Percentiles rank a stretch among this genome's conserved stretches.
Evolutionary conservation across 1,284 basidiomycete species (phyloP).

Genomic region (Austroboletus novae-zelandiae): DNA sequence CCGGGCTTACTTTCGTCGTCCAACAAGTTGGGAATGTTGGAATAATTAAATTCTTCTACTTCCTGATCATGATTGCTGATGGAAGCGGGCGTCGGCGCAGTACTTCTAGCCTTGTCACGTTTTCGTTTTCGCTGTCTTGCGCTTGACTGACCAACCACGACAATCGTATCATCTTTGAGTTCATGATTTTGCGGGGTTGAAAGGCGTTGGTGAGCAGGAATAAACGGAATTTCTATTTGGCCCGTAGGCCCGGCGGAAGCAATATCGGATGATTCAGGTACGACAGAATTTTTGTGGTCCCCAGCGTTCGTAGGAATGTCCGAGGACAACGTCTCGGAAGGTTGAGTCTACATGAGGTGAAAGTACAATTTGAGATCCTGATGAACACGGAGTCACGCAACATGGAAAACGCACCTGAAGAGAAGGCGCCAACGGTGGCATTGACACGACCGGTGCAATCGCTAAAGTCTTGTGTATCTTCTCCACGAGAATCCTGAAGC

Average conservation of each 20-base stretch:
- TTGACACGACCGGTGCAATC: conserved; percentile 51
- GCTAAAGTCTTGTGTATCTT: conserved; percentile 54
- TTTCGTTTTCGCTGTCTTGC: conserved; percentile 62
- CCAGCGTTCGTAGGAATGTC: background rate
- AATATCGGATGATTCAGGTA: conserved; percentile 12
- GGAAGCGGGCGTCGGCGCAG: conserved; percentile 3
- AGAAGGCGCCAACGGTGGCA: conserved; percentile 16
- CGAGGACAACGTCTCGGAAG: conserved; percentile 2
- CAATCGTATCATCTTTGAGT: conserved; percentile 58
- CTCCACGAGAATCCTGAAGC: conserved; percentile 50
- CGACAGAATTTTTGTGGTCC: conserved; percentile 5
- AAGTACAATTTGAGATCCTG: conserved; percentile 1
- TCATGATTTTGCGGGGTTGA: conserved; percentile 18
- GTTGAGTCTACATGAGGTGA: conserved; percentile 9
- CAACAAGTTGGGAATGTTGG: conserved; percentile 70
- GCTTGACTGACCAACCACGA: conserved; percentile 64
- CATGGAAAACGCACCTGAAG: conserved; percentile 7
- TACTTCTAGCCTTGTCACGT: conserved; percentile 18
- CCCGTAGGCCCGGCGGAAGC: conserved; percentile 29
- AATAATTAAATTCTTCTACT: conserved; percentile 72
- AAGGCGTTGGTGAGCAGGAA: conserved; percentile 55
- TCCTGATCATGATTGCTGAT: conserved; percentile 20
- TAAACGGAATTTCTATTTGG: conserved; percentile 66
- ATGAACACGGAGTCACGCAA: background rate
- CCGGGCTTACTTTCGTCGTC: conserved; percentile 48